Percentiles rank a stretch among this genome's conserved stretches.
These are phyloP conservation scores for Fragilaria radians DNA, from an alignment of 108 stramenopile species.

Conservation along the genomic window DNA sequence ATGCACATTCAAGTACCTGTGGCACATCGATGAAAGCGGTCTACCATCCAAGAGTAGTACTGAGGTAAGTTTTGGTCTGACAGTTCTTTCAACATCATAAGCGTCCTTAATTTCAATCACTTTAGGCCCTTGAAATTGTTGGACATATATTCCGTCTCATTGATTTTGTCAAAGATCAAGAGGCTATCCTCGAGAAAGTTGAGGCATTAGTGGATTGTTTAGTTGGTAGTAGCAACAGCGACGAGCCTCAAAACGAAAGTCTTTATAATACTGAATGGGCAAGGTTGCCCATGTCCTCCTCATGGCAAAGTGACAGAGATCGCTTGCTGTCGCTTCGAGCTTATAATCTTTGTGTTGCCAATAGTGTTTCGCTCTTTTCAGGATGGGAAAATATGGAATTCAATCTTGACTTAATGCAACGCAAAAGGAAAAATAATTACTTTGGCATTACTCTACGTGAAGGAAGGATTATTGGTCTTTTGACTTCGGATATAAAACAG, in stretches of 20 bases:
- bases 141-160: not conserved
- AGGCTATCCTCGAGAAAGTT: not conserved
- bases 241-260: too few relatives aligned
- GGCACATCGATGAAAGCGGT: not conserved
- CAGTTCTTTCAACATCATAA: not conserved
- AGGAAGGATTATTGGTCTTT: constrained; percentile 36
- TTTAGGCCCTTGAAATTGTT: not conserved
- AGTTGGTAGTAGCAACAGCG: not conserved
- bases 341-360: constrained; percentile 66
- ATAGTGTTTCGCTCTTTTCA: constrained; percentile 70
- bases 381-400: constrained; percentile 78
- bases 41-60: not conserved
- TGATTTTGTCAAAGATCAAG: not conserved
- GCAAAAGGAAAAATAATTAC: constrained; percentile 30
- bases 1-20: not conserved
- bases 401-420: constrained; percentile 37
- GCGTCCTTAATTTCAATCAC: not conserved
- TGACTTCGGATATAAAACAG: constrained; percentile 11
- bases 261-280: too few relatives aligned
- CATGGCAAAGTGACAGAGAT: constrained; percentile 1
- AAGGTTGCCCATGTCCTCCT: not conserved
- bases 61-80: not conserved
- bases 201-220: not conserved
- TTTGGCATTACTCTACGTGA: constrained; percentile 59
- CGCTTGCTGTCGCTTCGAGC: constrained; percentile 36